phyloP scores from a whole-genome alignment of 306 rosid species.

The Trifolium dubium region DNA sequence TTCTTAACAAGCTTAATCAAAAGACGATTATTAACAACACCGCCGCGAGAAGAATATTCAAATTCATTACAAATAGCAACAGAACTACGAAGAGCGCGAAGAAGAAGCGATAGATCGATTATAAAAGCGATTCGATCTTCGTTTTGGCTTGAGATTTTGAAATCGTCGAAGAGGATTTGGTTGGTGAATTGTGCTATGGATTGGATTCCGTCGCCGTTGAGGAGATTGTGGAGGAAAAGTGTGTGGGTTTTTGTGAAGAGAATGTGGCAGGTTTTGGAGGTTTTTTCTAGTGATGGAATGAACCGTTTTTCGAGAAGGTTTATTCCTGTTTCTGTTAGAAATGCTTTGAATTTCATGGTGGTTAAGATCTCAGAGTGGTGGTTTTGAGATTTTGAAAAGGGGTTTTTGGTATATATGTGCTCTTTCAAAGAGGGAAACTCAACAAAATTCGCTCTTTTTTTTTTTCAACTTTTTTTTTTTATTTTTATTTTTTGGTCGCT shows the following conservation, averaged over 20 bases:
- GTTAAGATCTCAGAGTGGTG: neutral
- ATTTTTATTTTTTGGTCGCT: too few species aligned
- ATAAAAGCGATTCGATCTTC: slow-evolving; percentile 87
- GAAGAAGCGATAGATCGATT: slow-evolving; percentile 80
- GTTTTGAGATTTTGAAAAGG: neutral
- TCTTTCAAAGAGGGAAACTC: slow-evolving; percentile 21
- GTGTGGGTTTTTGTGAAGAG: slow-evolving; percentile 76
- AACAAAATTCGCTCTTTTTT: neutral
- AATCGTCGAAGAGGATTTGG: slow-evolving; percentile 79
- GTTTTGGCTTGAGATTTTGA: slow-evolving; percentile 81
- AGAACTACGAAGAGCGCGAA: slow-evolving; percentile 88
- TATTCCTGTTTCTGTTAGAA: slow-evolving; percentile 74
- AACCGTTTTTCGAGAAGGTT: slow-evolving; percentile 76
- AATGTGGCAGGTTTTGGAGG: slow-evolving; percentile 74
- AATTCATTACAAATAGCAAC: slow-evolving; percentile 63
- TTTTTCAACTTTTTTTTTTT: too few species aligned
- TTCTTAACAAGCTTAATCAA: slow-evolving; percentile 90
- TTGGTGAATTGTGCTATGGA: slow-evolving; percentile 82
- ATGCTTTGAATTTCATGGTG: slow-evolving; percentile 91
- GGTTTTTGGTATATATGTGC: neutral
- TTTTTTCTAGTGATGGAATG: slow-evolving; percentile 81
- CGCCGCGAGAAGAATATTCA: slow-evolving; percentile 41
- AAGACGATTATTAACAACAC: slow-evolving; percentile 53
- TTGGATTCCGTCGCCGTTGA: slow-evolving; percentile 76
- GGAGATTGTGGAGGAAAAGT: slow-evolving; percentile 90